These are phyloP conservation scores for Ceratopteris richardii DNA, from an alignment of 75 land plant genomes.

Conservation along the genomic window DNA sequence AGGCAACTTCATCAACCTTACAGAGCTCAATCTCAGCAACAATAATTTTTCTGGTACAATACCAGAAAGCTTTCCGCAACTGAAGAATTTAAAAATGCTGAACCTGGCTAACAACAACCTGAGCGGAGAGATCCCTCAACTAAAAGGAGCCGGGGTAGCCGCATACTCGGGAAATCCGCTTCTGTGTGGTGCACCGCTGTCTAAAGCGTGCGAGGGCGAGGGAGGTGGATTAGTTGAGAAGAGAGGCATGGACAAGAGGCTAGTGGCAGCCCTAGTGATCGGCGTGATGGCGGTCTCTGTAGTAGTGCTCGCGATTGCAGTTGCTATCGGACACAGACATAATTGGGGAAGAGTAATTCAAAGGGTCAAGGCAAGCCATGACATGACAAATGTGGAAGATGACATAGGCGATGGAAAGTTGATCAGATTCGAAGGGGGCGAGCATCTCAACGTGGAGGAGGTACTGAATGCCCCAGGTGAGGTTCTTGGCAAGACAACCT, in stretches of 20 bases:
- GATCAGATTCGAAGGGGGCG: constrained; percentile 52
- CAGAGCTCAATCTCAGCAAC: constrained; percentile 44
- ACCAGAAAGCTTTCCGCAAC: constrained; percentile 34
- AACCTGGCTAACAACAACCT: constrained; percentile 60
- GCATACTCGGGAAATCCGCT: constrained; percentile 48
- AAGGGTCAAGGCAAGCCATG: not conserved
- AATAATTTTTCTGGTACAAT: constrained; percentile 53
- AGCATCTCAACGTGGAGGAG: constrained; percentile 42
- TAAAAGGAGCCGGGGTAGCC: constrained; percentile 16
- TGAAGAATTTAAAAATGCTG: constrained; percentile 37
- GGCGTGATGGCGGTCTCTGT: constrained; percentile 40
- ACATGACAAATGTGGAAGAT: constrained; percentile 27
- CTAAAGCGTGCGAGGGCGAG: constrained; percentile 1
- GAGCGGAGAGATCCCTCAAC: constrained; percentile 42
- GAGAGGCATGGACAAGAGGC: constrained; percentile 41
- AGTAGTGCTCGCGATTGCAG: constrained; percentile 41
- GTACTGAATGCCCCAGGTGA: constrained; percentile 83
- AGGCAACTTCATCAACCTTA: constrained; percentile 25
- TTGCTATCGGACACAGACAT: constrained; percentile 34
- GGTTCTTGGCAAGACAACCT: constrained; percentile 69
- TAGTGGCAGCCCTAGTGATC: constrained; percentile 51
- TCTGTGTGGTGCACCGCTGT: constrained; percentile 50
- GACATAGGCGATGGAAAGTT: constrained; percentile 49
- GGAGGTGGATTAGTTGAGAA: not conserved
- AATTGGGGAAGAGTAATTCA: constrained; percentile 6